A percentile compares a stretch with the other conserved stretches of the same genome.
phyloP scores from a whole-genome alignment of 1,284 basidiomycete genomes.

The Polyporus tsugae region DNA sequence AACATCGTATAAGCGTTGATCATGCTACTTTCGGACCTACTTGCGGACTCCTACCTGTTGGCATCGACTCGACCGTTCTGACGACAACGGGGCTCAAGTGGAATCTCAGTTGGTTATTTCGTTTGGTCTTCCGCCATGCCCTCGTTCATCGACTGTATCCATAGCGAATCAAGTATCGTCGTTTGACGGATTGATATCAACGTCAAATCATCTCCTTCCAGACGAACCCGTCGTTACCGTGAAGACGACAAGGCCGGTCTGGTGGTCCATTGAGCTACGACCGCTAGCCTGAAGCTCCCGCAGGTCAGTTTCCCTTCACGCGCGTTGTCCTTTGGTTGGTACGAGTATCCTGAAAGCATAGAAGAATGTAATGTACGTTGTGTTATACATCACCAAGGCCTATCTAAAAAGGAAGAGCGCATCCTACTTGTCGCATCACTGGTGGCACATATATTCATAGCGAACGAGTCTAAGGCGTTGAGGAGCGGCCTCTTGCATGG shows the following conservation, averaged over 20 bases:
- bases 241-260: constrained; percentile 83
- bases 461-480: too few species aligned
- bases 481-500: too few species aligned
- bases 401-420: not conserved
- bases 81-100: constrained; percentile 89
- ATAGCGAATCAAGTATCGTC: constrained; percentile 71
- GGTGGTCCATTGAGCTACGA: constrained; percentile 68
- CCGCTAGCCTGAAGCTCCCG: constrained; percentile 15
- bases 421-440: not conserved
- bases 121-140: not conserved
- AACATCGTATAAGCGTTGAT: constrained; percentile 81
- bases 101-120: constrained; percentile 78
- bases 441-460: too few species aligned
- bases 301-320: not conserved
- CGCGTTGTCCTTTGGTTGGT: not conserved
- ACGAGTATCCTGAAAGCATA: not conserved
- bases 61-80: constrained; percentile 77
- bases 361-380: constrained; percentile 1
- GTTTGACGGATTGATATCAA: constrained; percentile 86
- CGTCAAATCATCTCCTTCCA: constrained; percentile 88
- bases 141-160: constrained; percentile 9
- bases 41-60: constrained; percentile 93
- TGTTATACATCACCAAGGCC: not conserved
- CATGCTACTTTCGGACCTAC: constrained; percentile 83
- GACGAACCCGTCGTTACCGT: constrained; percentile 70